phyloP scores from a whole-genome alignment of 371 early-diverging fungal genomes.

The Mucor circinelloides region DNA sequence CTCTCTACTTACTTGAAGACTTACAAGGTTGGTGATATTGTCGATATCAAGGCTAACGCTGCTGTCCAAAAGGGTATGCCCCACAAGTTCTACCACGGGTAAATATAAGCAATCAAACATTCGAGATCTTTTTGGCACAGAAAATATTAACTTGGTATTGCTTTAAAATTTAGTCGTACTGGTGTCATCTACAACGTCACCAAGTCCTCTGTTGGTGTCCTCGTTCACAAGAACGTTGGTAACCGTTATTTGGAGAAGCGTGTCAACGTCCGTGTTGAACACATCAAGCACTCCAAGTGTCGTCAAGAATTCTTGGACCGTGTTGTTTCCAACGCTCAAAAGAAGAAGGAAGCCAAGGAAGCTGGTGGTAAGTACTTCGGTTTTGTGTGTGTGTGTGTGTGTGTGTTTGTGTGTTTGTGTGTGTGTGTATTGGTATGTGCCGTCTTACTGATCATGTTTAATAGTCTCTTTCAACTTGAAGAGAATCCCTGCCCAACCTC shows the following conservation, averaged over 20 bases:
- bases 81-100: conserved; percentile 99
- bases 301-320: conserved; percentile 98
- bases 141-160: not conserved
- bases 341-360: conserved; percentile 82
- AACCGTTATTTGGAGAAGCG: conserved; percentile 98
- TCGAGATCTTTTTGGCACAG: not conserved
- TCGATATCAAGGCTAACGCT: conserved; percentile 93
- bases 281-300: conserved; percentile 99
- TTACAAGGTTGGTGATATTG: conserved; percentile 99
- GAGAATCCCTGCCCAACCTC: conserved; percentile 94
- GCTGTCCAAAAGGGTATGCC: conserved; percentile 99
- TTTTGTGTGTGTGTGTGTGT: not conserved
- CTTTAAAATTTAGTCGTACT: conserved; percentile 70
- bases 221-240: conserved; percentile 98
- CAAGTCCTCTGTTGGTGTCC: conserved; percentile 98
- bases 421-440: not conserved
- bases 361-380: conserved; percentile 42
- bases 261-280: conserved; percentile 98
- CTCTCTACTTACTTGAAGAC: conserved; percentile 96
- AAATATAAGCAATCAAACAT: conserved; percentile 24
- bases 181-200: conserved; percentile 98
- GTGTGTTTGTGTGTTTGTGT: not conserved
- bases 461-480: conserved; percentile 80
- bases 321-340: conserved; percentile 92
- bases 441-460: not conserved